phyloP scores from a whole-genome alignment of 1,284 basidiomycete species.

The Cryptococcus sp. region DNA sequence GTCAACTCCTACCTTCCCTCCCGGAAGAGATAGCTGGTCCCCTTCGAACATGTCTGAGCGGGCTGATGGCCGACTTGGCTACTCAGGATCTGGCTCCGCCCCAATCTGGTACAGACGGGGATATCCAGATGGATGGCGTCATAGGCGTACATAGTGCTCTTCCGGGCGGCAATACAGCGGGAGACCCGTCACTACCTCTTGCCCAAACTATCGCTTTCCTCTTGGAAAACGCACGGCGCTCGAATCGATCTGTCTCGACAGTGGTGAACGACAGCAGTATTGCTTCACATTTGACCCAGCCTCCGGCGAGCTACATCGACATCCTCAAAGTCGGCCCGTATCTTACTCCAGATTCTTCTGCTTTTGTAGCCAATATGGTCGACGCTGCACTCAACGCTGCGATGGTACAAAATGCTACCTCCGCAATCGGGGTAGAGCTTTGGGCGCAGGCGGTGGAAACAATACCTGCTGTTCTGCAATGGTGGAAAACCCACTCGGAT shows the following conservation, averaged over 20 bases:
- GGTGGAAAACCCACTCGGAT: slow-evolving; percentile 39
- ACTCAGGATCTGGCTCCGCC: slow-evolving; percentile 8
- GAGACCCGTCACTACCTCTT: slow-evolving; percentile 16
- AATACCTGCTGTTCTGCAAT: slow-evolving; percentile 34
- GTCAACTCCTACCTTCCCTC: slow-evolving; percentile 30
- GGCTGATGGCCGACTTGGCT: slow-evolving; percentile 44
- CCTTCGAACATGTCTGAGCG: slow-evolving; percentile 36
- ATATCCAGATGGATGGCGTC: background rate
- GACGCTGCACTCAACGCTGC: slow-evolving; percentile 6
- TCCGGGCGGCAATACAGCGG: background rate
- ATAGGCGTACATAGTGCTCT: background rate
- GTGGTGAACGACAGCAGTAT: background rate
- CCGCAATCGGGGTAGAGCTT: slow-evolving; percentile 9
- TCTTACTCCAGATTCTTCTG: slow-evolving; percentile 9
- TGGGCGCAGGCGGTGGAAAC: slow-evolving; percentile 35
- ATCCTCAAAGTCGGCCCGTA: slow-evolving; percentile 14
- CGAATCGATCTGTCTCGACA: slow-evolving; percentile 1
- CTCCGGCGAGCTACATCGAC: background rate
- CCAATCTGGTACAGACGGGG: background rate
- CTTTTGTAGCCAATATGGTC: slow-evolving; percentile 17
- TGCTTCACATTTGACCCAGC: background rate
- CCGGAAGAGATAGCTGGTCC: slow-evolving; percentile 39
- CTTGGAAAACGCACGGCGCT: slow-evolving; percentile 22
- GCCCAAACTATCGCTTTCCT: slow-evolving; percentile 22
- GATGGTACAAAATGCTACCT: background rate